Conservation (phyloP, 108 stramenopile genomes). For the Fistulifera pelliculosa region DNA sequence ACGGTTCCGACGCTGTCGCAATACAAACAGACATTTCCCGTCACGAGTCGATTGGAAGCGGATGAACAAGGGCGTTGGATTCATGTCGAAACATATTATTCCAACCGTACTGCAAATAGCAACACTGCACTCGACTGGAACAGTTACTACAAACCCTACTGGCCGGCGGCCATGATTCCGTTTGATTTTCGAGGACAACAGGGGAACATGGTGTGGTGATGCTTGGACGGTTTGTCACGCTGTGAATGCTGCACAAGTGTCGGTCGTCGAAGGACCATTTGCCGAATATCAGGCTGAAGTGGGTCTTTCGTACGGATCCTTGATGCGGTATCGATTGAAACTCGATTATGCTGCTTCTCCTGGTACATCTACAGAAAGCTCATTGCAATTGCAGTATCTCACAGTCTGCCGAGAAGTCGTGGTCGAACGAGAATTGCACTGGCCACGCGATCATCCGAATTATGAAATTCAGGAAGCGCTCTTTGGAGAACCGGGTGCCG, state of each 20-base stretch:
- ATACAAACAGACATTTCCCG: constrained; percentile 12
- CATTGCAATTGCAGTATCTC: constrained; percentile 56
- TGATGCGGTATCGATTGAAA: constrained; percentile 71
- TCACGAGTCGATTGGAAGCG: not conserved
- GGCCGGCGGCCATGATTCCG: constrained; percentile 34
- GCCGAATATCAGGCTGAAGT: constrained; percentile 63
- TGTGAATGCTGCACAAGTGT: constrained; percentile 19
- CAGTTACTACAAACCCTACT: constrained; percentile 34
- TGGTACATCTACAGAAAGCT: constrained; percentile 28
- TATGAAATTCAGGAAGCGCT: constrained; percentile 28
- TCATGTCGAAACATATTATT: constrained; percentile 53
- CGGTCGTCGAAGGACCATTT: constrained; percentile 45
- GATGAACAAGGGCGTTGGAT: constrained; percentile 41
- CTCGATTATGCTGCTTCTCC: constrained; percentile 50
- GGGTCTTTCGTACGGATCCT: constrained; percentile 44
- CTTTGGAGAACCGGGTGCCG: constrained; percentile 71
- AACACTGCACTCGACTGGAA: constrained; percentile 22
- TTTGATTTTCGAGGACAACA: constrained; percentile 77
- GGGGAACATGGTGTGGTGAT: constrained; percentile 83
- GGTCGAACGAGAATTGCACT: constrained; percentile 18
- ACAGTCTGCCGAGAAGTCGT: constrained; percentile 77
- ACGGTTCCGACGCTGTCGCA: constrained; percentile 6
- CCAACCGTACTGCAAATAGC: constrained; percentile 14
- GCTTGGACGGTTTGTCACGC: constrained; percentile 67
- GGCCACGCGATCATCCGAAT: constrained; percentile 35